Percentiles rank a stretch among this genome's conserved stretches.
phyloP scores from a whole-genome alignment of 192 early-diverging fungal genomes.

The Backusella luteola region DNA sequence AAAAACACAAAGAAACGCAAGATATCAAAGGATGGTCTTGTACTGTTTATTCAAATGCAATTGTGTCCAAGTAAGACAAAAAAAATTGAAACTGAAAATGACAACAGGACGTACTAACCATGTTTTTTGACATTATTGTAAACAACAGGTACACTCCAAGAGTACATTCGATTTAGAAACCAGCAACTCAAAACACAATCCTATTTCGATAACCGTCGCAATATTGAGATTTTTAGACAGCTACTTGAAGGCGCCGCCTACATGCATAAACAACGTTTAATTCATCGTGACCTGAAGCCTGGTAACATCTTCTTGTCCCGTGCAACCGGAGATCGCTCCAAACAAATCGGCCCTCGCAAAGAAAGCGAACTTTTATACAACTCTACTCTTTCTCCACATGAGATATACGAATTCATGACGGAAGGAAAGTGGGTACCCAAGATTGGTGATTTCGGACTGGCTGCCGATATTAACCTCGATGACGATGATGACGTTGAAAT shows the following conservation, averaged over 20 bases:
- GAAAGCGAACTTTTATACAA: slow-evolving; percentile 14
- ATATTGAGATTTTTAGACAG: slow-evolving; percentile 60
- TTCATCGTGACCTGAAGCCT: slow-evolving; percentile 76
- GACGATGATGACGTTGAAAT: neutral
- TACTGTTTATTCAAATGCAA: slow-evolving; percentile 88
- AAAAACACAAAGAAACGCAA: neutral
- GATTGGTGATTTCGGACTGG: slow-evolving; percentile 97
- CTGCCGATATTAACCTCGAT: slow-evolving; percentile 53
- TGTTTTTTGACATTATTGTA: neutral
- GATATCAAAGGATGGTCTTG: slow-evolving; percentile 1
- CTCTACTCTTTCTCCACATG: slow-evolving; percentile 19
- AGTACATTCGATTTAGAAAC: slow-evolving; percentile 50
- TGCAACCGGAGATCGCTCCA: neutral
- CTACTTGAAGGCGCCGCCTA: slow-evolving; percentile 77
- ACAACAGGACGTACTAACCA: neutral
- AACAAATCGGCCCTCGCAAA: slow-evolving; percentile 1
- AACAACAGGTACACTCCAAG: slow-evolving; percentile 50
- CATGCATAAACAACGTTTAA: slow-evolving; percentile 66
- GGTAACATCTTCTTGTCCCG: slow-evolving; percentile 59
- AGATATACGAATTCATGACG: slow-evolving; percentile 23
- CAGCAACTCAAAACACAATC: slow-evolving; percentile 14
- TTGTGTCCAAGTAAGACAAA: slow-evolving; percentile 62
- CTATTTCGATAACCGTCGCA: slow-evolving; percentile 8
- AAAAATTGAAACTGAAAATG: neutral
- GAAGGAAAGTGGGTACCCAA: slow-evolving; percentile 60